phyloP scores from a whole-genome alignment of 371 early-diverging fungal genomes.

The Apophysomyces sp. region DNA sequence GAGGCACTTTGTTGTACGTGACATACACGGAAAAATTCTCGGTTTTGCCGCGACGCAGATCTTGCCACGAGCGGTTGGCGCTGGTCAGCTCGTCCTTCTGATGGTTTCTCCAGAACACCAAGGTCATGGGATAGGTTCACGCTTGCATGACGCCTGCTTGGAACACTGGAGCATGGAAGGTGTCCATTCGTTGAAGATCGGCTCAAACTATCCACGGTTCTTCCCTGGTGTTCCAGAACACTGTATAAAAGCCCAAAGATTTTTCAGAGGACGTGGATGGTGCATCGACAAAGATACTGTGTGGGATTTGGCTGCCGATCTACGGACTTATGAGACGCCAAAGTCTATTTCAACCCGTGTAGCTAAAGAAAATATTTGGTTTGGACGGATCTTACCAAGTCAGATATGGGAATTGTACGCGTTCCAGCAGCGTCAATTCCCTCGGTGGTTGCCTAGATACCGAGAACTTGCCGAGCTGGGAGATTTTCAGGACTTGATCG shows the following conservation, averaged over 20 bases:
- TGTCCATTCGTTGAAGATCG: conserved; percentile 11
- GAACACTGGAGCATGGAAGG: conserved; percentile 17
- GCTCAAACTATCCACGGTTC: conserved; percentile 48
- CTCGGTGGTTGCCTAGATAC: conserved; percentile 39
- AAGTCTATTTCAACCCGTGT: conserved; percentile 20
- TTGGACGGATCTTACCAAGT: conserved; percentile 26
- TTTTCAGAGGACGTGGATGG: conserved; percentile 43
- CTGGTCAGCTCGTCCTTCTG: conserved; percentile 36
- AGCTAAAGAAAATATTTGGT: conserved; percentile 32
- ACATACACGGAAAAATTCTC: conserved; percentile 12
- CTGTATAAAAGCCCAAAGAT: background rate
- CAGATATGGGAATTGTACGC: conserved; percentile 27
- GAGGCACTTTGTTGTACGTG: conserved; percentile 23
- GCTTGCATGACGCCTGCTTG: conserved; percentile 30
- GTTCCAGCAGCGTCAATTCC: conserved; percentile 38
- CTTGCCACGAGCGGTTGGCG: conserved; percentile 1
- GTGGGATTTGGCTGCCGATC: conserved; percentile 32
- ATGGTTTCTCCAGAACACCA: conserved; percentile 30
- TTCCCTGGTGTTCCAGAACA: conserved; percentile 44
- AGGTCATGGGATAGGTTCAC: conserved; percentile 32
- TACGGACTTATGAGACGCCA: conserved; percentile 24
- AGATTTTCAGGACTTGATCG: conserved; percentile 45
- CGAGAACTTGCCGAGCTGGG: conserved; percentile 39
- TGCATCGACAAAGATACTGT: conserved; percentile 10
- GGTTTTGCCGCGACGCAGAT: conserved; percentile 43